Percentiles rank a stretch among this genome's conserved stretches.
phyloP scores from a whole-genome alignment of 2,329 filamentous ascomycete genomes.

The Cordyceps tenuipes region DNA sequence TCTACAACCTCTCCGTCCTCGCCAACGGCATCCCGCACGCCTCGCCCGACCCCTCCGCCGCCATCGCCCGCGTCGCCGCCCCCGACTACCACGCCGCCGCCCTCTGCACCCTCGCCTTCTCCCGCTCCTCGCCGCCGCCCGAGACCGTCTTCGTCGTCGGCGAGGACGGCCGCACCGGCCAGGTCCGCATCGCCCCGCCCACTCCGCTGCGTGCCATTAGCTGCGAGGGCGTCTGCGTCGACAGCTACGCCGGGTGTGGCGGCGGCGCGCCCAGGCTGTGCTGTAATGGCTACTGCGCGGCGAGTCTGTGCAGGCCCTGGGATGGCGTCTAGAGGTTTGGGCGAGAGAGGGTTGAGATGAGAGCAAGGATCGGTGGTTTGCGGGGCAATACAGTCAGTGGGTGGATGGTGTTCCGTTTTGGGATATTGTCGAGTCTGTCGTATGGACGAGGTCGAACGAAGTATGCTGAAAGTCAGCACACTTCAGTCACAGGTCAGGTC shows the following conservation, averaged over 20 bases:
- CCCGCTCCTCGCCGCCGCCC: constrained; percentile 18
- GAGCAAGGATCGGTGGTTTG: background rate
- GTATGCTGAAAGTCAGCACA: no score
- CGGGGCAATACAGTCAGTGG: no score
- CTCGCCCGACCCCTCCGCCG: constrained; percentile 33
- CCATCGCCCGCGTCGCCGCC: constrained; percentile 32
- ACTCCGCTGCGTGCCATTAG: constrained; percentile 34
- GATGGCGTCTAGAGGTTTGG: constrained; percentile 13
- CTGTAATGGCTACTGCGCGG: constrained; percentile 37
- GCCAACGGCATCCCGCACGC: constrained; percentile 30
- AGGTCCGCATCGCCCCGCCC: constrained; percentile 37
- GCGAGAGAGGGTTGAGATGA: background rate
- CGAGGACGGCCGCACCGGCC: constrained; percentile 24
- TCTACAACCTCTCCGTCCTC: constrained; percentile 32
- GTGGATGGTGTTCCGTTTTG: background rate
- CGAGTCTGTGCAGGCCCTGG: constrained; percentile 32
- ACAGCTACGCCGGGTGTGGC: constrained; percentile 30
- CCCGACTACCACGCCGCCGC: constrained; percentile 34
- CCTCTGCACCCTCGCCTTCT: constrained; percentile 32
- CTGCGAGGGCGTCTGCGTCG: constrained; percentile 35
- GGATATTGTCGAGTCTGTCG: no score
- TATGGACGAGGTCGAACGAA: no score
- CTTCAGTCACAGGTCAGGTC: no score
- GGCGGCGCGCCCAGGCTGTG: constrained; percentile 31
- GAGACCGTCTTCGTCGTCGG: constrained; percentile 20